These are phyloP conservation scores for Sporothrix inflata DNA, from an alignment of 2,329 filamentous ascomycete species.

Conservation along the genomic window DNA sequence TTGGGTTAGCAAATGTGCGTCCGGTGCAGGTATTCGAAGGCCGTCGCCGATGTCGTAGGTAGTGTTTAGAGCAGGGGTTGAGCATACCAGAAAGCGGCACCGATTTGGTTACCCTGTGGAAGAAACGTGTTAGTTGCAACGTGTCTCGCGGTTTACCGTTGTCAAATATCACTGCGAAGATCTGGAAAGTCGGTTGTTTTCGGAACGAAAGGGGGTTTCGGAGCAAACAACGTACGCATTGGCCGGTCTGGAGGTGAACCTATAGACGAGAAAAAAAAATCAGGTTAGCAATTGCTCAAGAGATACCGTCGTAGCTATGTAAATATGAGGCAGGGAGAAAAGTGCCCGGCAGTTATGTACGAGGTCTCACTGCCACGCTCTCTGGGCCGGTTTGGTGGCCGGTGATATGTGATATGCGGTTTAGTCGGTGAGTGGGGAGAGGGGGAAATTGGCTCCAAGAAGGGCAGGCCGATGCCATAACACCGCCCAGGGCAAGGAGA, in stretches of 20 bases:
- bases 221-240: slow-evolving; percentile 75
- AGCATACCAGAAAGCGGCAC: slow-evolving; percentile 97
- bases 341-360: background rate
- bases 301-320: background rate
- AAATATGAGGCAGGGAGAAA: background rate
- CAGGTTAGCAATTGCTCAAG: slow-evolving; percentile 26
- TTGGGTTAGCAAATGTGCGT: slow-evolving; percentile 35
- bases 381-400: background rate
- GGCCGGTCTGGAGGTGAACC: slow-evolving; percentile 99
- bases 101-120: slow-evolving; percentile 97
- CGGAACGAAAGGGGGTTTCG: background rate
- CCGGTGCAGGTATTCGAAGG: background rate
- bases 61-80: background rate
- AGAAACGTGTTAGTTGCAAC: slow-evolving; percentile 33
- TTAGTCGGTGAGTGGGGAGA: slow-evolving; percentile 17
- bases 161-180: background rate
- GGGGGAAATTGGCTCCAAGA: slow-evolving; percentile 12
- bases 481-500: background rate
- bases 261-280: slow-evolving; percentile 53
- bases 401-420: background rate
- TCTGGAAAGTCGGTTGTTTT: background rate
- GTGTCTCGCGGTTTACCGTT: background rate
- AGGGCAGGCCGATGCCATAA: background rate
- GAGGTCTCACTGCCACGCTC: slow-evolving; percentile 19
- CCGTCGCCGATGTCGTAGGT: background rate